Base-by-base conservation (phyloP, 495 filamentous ascomycete species). In the Sporormia fimetaria region DNA sequence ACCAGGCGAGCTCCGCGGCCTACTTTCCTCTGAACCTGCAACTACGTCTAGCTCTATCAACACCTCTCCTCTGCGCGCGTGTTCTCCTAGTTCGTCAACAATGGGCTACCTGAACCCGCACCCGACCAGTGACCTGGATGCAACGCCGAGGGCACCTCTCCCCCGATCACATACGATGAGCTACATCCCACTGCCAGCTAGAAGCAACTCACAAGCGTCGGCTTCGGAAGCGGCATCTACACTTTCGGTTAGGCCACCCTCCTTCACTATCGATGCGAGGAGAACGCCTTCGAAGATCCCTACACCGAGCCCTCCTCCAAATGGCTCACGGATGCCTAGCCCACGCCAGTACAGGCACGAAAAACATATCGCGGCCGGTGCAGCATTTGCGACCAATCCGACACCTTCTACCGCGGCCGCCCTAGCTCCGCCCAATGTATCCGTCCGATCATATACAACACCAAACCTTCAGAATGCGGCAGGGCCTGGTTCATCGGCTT, bases 151-250 rank as follows among this genome's bases (percentile, higher is more conserved):
- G n/a, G n/a, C n/a, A 25, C 26, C 47, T 14, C 33, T 44, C 5
- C 34, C 47, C 12, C 40, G 40, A 9, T 44, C 47, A 17, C 47
- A 35, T 34, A 50, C 47, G 26, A 50, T 50, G 47, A 50, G 47
- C 47, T 44, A 30, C 40, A 50, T 50, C 6, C 47, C 47, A 12
- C 40, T 28, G 8, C 47, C 39, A 4, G 26, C 7, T 22, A 33
- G 34, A 24, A 40, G 40, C 17, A 17, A 9, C 18, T 50, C 40
- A 9, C 7, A 20, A 14, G 18, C 40, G 10, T 40, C 33, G 14
- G 15, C 23, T n/a, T 15, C 17, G 1, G 30, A 23, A 1, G 3
- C 11, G n/a, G 32, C 33, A 9, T 26, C 45, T 14, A 16, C 21
- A 12, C 9, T 24, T 3, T 22, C 36, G 18, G 7, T 15, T 1